Base-by-base conservation (phyloP, 805 yeast species). In the Nakazawaea populi region DNA sequence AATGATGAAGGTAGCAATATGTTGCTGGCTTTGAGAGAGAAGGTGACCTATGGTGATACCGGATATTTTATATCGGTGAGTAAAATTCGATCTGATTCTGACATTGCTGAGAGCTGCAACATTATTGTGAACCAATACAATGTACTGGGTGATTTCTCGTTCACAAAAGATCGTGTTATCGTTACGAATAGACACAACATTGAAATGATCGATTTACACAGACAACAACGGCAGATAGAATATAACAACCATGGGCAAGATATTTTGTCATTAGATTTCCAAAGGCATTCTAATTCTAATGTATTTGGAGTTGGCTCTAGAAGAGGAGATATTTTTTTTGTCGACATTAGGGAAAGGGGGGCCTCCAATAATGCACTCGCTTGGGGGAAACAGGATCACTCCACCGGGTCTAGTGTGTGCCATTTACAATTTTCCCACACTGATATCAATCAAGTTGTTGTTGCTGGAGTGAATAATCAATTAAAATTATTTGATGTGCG, bases 401-500 rank as follows among this genome's bases (percentile, higher is more conserved):
- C 24, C 24, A 32, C 35, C 35, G 35, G 35, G 8, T 32, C 35
- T 32, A 11, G 11, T 9, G 11, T 32, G 8, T 32, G 35, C 35
- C 8, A 32, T 32, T 32, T 32, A 11, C 8, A 32, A 32, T 32
- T 32, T 32, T 11, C 11, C 8, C 11, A 32, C 11, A 9, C 11
- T 8, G 35, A 32, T 9, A 3, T 2, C 11, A 32, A 32, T 32
- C 35, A 32, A 11, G 2, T 32, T 32, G 35, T 32, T 32, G 11
- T 11, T 9, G 34, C 32, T 28, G 14, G 29, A 14, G 4, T 52
- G 55, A 5, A 49, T 53, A 51, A 39, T 37, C 28, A 42, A 8
- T 31, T 48, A 7, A 43, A 55, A 10, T 31, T 46, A 8, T 46
- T 52, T 6, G 52, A 51, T 37, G n/a, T 37, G 6, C n/a, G 40